Conservation (phyloP, 805 yeast species). For the Kazachstania taianensis region DNA sequence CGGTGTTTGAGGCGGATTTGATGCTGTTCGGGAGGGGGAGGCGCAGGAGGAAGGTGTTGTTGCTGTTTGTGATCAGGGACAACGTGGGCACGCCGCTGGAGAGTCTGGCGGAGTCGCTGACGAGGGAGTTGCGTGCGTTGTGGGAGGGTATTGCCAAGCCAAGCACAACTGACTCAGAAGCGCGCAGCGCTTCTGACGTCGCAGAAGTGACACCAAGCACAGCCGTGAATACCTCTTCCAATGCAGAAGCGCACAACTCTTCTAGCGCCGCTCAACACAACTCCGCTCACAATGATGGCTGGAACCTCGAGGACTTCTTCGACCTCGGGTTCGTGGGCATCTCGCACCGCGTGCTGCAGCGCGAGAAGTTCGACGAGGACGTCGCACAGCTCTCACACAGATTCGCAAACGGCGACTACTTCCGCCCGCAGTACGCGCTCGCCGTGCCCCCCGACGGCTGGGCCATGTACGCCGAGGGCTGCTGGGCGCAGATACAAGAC, state of each 20-base stretch:
- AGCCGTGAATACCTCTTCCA: no score
- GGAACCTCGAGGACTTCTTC: slow-evolving; percentile 65
- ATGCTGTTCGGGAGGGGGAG: slow-evolving; percentile 57
- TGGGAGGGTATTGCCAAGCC: slow-evolving; percentile 80
- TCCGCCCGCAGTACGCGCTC: slow-evolving; percentile 68
- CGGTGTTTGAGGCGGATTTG: slow-evolving; percentile 92
- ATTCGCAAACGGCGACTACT: slow-evolving; percentile 29
- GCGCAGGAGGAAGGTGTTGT: slow-evolving; percentile 51
- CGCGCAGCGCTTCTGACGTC: no score
- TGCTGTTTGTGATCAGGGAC: slow-evolving; percentile 86
- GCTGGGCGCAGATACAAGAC: slow-evolving; percentile 90
- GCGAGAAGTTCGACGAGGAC: slow-evolving; percentile 54
- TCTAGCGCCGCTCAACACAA: no score
- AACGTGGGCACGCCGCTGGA: slow-evolving; percentile 82
- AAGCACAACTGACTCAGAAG: slow-evolving; percentile 41
- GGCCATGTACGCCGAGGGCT: slow-evolving; percentile 79
- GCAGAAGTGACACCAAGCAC: slow-evolving; percentile 24
- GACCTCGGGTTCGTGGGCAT: slow-evolving; percentile 74
- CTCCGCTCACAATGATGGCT: no score
- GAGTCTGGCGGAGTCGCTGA: slow-evolving; percentile 58
- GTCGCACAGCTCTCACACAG: slow-evolving; percentile 51
- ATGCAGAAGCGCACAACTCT: no score
- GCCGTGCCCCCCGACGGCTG: slow-evolving; percentile 91
- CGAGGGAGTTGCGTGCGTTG: slow-evolving; percentile 59
- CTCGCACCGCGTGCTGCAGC: slow-evolving; percentile 76